Evolutionary conservation across 2,329 filamentous ascomycete species (phyloP).

Genomic region (Fusarium chaquense): DNA sequence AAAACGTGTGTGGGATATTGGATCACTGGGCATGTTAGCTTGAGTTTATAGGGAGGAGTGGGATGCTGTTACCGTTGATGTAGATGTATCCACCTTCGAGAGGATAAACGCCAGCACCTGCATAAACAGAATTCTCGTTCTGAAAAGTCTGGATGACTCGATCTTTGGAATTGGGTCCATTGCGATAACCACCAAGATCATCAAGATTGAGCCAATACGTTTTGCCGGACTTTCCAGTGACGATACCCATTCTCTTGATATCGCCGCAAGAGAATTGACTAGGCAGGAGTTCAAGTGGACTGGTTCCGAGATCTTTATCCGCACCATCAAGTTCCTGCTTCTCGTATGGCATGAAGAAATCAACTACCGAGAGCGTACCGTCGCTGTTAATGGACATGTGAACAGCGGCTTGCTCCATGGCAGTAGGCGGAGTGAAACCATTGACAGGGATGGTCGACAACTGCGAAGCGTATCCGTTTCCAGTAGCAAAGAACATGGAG

Average conservation of each 20-base stretch:
- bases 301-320: conserved; percentile 63
- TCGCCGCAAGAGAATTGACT: conserved; percentile 58
- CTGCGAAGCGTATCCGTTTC: conserved; percentile 58
- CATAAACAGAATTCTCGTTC: conserved; percentile 60
- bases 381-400: conserved; percentile 57
- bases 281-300: conserved; percentile 58
- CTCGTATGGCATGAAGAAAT: conserved; percentile 68
- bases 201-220: conserved; percentile 59
- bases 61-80: conserved; percentile 51
- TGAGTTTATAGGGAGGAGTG: fast-evolving
- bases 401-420: conserved; percentile 60
- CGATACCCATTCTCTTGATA: conserved; percentile 61
- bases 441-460: conserved; percentile 54
- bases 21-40: conserved; percentile 55
- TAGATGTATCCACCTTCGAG: conserved; percentile 63
- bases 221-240: conserved; percentile 65
- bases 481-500: conserved; percentile 55
- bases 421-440: conserved; percentile 54
- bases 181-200: conserved; percentile 56
- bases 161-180: conserved; percentile 53
- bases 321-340: conserved; percentile 63
- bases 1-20: conserved; percentile 67
- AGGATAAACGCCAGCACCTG: conserved; percentile 61
- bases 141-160: conserved; percentile 60
- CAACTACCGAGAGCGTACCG: conserved; percentile 59